Conservation (phyloP, 306 rosid species). For the Gastrolobium bilobum region DNA sequence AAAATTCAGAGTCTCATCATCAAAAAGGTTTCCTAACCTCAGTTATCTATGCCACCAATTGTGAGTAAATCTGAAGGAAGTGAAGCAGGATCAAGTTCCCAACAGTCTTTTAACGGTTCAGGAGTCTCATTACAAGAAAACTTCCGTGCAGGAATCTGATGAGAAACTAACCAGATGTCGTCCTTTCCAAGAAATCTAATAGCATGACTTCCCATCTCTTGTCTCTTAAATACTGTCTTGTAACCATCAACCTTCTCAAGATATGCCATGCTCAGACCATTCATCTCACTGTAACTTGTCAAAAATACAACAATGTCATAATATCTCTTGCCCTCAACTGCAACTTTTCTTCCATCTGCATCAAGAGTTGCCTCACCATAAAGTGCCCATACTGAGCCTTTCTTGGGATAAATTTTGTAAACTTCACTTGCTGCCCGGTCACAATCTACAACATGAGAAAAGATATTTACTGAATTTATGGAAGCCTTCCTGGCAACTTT, state of each 20-base stretch:
- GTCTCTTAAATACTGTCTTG: slow-evolving; percentile 84
- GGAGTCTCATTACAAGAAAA: slow-evolving; percentile 67
- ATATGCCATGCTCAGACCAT: slow-evolving; percentile 85
- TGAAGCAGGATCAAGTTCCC: slow-evolving; percentile 99
- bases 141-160: slow-evolving; percentile 88
- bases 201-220: slow-evolving; percentile 76
- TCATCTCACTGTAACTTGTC: slow-evolving; percentile 75
- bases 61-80: slow-evolving; percentile 83
- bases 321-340: slow-evolving; percentile 53
- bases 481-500: slow-evolving; percentile 66
- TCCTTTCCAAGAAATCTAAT: slow-evolving; percentile 70
- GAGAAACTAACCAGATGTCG: slow-evolving; percentile 70
- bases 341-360: slow-evolving; percentile 52
- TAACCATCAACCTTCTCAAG: slow-evolving; percentile 91
- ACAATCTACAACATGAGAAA: slow-evolving; percentile 82
- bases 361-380: slow-evolving; percentile 60
- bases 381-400: slow-evolving; percentile 95
- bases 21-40: slow-evolving; percentile 60
- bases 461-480: slow-evolving; percentile 67
- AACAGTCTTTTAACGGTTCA: slow-evolving; percentile 70
- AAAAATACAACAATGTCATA: slow-evolving; percentile 77
- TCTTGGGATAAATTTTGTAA: slow-evolving; percentile 83
- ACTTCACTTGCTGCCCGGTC: slow-evolving; percentile 75
- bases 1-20: slow-evolving; percentile 52
- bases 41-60: slow-evolving; percentile 48